Evolutionary conservation across 768 basidiomycete genomes (phyloP), one percentile per base, ranked within the genome.

Genomic region (Boletus sp.): DNA sequence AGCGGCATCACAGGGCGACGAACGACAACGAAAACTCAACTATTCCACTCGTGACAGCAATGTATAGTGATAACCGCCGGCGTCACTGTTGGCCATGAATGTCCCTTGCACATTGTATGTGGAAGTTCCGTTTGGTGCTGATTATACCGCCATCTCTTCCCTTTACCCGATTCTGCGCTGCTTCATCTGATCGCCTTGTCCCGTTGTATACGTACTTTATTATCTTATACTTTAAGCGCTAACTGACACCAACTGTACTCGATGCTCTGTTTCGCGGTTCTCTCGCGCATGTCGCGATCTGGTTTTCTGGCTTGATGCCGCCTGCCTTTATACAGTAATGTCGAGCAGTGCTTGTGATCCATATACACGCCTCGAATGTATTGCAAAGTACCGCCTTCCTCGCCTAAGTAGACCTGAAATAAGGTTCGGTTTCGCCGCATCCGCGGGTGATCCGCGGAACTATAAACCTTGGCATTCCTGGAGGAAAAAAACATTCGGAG

Each of bases 141-240:
- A 27, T 57, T 37, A 60, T 57, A 57, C 54, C 55, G 48, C 35
- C 35, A 45, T 53, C 17, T 43, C 46, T 8, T 34, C 47, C 34
- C 29, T 52, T 56, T 53, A 50, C 45, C 34, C 14, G 33, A 32
- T 50, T 47, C 44, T 42, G 15, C 37, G 47, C 43, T 55, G 63
- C 61, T 63, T 62, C 38, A 66, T 64, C 59, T 55, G 59, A 48
- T 29, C 34, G 25, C 43, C 41, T 45, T 43, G 41, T 42, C 13
- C 8, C 43, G 57, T 63, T 70, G 59, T 57, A 68, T 64, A 66
- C 60, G 29, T 62, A 70, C 55, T 56, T 45, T 64, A 60, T 61
- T 68, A 71, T 61, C 33, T 72, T 70, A 72, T 72, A 59, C 39
- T 43, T 64, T 70, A 67, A 70, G 66, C 41, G 54, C 58, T 64